phyloP scores from a whole-genome alignment of 768 basidiomycete species.

The Boletus subparvulus region DNA sequence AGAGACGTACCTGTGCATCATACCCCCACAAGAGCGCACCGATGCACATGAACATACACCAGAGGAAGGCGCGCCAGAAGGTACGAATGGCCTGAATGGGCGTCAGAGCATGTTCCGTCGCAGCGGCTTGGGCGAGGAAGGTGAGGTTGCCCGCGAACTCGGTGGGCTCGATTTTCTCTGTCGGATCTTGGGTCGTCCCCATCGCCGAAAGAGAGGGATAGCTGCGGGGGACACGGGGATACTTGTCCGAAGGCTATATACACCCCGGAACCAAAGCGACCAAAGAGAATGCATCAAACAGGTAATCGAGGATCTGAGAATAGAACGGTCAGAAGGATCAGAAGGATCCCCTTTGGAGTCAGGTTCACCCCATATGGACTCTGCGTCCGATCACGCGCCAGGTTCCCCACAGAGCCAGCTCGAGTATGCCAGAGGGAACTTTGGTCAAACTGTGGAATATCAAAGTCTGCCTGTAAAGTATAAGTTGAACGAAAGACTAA shows the following conservation, averaged over 20 bases:
- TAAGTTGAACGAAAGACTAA: no score
- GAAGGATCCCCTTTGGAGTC: no score
- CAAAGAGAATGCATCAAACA: neutral
- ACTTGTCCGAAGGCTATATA: neutral
- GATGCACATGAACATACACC: slow-evolving; percentile 27
- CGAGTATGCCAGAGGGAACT: no score
- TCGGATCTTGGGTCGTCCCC: neutral
- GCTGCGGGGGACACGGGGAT: neutral
- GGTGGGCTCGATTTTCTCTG: slow-evolving; percentile 10
- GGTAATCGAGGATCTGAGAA: neutral
- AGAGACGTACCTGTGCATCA: slow-evolving; percentile 21
- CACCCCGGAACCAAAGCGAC: neutral
- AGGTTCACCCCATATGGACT: no score
- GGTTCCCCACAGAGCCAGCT: no score
- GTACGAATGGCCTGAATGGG: slow-evolving; percentile 20
- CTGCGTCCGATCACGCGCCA: no score
- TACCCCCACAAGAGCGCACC: slow-evolving; percentile 29
- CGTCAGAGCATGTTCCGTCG: slow-evolving; percentile 19
- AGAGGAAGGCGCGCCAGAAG: slow-evolving; percentile 25
- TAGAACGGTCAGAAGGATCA: no score
- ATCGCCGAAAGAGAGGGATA: neutral
- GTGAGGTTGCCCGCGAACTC: slow-evolving; percentile 16
- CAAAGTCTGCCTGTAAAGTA: no score
- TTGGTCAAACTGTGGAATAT: no score
- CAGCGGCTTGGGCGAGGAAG: slow-evolving; percentile 23